phyloP scores from a whole-genome alignment of 2,329 filamentous ascomycete species.

The Colletotrichum acutatum region DNA sequence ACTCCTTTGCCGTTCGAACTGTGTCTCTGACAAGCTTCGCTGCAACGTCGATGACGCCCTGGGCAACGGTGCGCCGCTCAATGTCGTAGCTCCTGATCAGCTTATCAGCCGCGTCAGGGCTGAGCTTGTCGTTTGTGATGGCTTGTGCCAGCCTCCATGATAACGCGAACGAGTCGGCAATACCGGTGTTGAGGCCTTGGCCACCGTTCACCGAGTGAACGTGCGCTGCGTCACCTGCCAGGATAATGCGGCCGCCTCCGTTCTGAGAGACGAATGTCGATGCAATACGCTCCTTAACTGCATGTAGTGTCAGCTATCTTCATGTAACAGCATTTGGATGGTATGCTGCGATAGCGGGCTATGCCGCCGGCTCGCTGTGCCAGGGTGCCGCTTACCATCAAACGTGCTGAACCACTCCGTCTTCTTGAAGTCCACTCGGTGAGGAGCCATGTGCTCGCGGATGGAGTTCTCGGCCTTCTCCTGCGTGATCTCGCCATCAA shows the following conservation, averaged over 20 bases:
- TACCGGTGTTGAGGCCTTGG: constrained; percentile 63
- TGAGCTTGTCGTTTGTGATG: constrained; percentile 40
- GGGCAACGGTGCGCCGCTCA: constrained; percentile 55
- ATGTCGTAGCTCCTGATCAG: constrained; percentile 56
- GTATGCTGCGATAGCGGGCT: background rate
- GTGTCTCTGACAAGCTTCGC: constrained; percentile 58
- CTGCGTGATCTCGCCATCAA: constrained; percentile 57
- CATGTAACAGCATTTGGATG: background rate
- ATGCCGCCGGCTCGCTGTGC: background rate
- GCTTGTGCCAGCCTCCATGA: constrained; percentile 61
- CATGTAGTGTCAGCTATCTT: background rate
- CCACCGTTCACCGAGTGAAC: constrained; percentile 59
- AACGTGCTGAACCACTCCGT: constrained; percentile 64
- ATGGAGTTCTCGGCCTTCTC: constrained; percentile 54
- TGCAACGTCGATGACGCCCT: constrained; percentile 58
- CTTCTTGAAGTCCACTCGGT: constrained; percentile 53
- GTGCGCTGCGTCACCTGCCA: constrained; percentile 63
- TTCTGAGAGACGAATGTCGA: constrained; percentile 54
- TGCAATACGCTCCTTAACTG: constrained; percentile 63
- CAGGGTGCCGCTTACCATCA: constrained; percentile 47
- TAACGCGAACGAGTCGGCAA: constrained; percentile 61
- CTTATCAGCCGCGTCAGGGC: constrained; percentile 36
- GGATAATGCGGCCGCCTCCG: constrained; percentile 55
- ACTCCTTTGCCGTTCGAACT: constrained; percentile 53
- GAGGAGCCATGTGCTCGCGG: constrained; percentile 54